Evolutionary conservation across 2,329 filamentous ascomycete species (phyloP).

Genomic region (Hymenoscyphus albidus): DNA sequence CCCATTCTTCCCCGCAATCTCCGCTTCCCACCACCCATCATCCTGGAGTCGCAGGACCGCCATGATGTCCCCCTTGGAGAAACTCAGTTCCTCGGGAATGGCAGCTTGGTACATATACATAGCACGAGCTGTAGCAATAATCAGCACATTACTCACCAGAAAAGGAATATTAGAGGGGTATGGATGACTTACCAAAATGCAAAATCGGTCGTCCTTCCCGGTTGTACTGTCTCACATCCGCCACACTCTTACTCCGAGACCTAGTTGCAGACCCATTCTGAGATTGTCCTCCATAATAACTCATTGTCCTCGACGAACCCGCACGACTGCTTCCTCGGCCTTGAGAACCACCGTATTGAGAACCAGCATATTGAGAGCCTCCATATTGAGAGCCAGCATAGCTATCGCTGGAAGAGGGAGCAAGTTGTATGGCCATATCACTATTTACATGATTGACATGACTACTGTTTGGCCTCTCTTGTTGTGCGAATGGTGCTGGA

Average conservation of each 20-base stretch:
- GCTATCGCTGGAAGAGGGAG: slow-evolving; percentile 48
- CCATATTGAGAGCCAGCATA: slow-evolving; percentile 52
- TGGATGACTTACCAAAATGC: slow-evolving; percentile 76
- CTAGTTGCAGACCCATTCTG: slow-evolving; percentile 39
- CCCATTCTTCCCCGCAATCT: slow-evolving; percentile 68
- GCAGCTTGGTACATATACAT: slow-evolving; percentile 92
- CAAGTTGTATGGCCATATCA: slow-evolving; percentile 66
- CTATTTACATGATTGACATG: slow-evolving; percentile 34
- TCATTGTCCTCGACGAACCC: slow-evolving; percentile 47
- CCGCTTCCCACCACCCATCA: slow-evolving; percentile 99
- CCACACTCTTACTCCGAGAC: slow-evolving; percentile 76
- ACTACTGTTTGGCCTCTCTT: slow-evolving; percentile 50
- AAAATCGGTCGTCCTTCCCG: slow-evolving; percentile 82
- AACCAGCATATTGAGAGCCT: slow-evolving; percentile 24
- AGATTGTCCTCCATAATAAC: slow-evolving; percentile 46
- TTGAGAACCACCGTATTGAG: slow-evolving; percentile 42
- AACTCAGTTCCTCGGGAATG: slow-evolving; percentile 91
- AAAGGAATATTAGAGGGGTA: not conserved
- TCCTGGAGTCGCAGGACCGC: slow-evolving; percentile 89
- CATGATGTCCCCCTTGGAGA: slow-evolving; percentile 86
- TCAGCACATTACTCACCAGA: no score
- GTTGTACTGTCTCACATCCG: slow-evolving; percentile 77
- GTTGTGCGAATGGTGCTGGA: slow-evolving; percentile 36
- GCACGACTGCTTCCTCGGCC: slow-evolving; percentile 48
- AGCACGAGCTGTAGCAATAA: slow-evolving; percentile 64